Conservation (phyloP, 106 monocot species). For the Triglochin maritima region DNA sequence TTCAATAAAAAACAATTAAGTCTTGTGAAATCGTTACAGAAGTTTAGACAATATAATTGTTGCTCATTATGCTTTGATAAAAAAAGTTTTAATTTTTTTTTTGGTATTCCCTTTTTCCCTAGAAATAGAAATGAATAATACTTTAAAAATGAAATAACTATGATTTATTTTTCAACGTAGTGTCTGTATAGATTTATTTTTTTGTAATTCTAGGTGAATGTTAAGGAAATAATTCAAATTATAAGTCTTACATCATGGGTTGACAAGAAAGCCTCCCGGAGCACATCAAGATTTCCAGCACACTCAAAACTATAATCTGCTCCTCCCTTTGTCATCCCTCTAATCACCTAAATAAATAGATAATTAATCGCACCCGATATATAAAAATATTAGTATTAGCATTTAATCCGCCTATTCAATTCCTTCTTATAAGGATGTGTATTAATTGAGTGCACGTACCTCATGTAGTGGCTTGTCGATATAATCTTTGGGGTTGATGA, state of each 20-base stretch:
- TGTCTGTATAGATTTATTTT: too few species aligned
- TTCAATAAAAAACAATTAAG: too few species aligned
- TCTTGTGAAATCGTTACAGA: too few species aligned
- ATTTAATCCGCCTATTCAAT: not conserved
- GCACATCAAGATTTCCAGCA: conserved; percentile 11
- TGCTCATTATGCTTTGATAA: too few species aligned
- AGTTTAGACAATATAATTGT: too few species aligned
- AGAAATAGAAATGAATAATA: too few species aligned
- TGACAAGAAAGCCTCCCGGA: conserved; percentile 19
- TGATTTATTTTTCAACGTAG: too few species aligned
- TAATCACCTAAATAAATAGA: conserved; percentile 9
- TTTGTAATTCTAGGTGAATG: too few species aligned
- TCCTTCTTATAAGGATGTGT: not conserved
- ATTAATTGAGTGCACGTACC: conserved; percentile 8
- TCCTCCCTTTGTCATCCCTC: conserved; percentile 22
- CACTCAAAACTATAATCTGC: conserved; percentile 20
- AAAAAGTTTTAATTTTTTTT: too few species aligned
- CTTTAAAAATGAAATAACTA: too few species aligned
- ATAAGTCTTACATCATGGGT: conserved; percentile 17
- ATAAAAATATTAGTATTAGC: not conserved
- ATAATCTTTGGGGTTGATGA: conserved; percentile 41
- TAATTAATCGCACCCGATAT: not conserved
- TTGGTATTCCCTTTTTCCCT: too few species aligned
- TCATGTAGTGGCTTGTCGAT: conserved; percentile 33
- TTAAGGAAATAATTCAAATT: too few species aligned